Base-by-base conservation (phyloP, 768 basidiomycete species). In the Lyophyllum decastes region DNA sequence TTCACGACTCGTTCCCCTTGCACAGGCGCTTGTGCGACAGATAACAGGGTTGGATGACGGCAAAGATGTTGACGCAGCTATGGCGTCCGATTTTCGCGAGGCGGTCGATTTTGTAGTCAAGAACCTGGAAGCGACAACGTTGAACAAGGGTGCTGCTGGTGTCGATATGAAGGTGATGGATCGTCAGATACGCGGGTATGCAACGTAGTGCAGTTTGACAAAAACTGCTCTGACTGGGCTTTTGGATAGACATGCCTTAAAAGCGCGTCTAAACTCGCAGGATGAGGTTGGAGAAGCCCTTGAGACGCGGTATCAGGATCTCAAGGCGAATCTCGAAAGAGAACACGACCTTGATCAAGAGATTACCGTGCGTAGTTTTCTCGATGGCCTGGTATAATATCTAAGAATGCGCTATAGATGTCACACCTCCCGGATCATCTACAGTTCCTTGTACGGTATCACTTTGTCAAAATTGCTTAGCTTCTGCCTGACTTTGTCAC, bases 351-450 rank as follows among this genome's bases (percentile, higher is more conserved):
- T 92, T 22, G 89, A 92, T 64, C 75, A 83, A 35, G 83, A 82
- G 41, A 84, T 92, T 10, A 85, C 85, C 66, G 88, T 86, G 61
- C 66, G 58, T n/a, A n/a, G 16, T 21, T 34, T 2, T 16, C 17
- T 54, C 2, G 25, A n/a, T 4, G 30, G 16, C 5, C n/a, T 49
- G n/a, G 33, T 30, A 16, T 10, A 10, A 4, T 17, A n/a, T 11
- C 26, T 52, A 25, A n/a, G 9, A 41, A 44, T 50, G 25, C 52
- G 60, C 45, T 45, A 22, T 56, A 90, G 86, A 68, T 74, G 50
- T 79, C 85, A 19, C 84, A 75, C 48, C 72, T 92, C 21, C 89
- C 90, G 2, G 84, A 86, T 63, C 89, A 92, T 70, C 69, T 93
- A 6, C 88, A 89, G 57, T 77, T 92, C 47, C 76, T 93, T 53